Evolutionary conservation across 2,329 filamentous ascomycete genomes (phyloP).

Genomic region (Paecilomyces fulvus): DNA sequence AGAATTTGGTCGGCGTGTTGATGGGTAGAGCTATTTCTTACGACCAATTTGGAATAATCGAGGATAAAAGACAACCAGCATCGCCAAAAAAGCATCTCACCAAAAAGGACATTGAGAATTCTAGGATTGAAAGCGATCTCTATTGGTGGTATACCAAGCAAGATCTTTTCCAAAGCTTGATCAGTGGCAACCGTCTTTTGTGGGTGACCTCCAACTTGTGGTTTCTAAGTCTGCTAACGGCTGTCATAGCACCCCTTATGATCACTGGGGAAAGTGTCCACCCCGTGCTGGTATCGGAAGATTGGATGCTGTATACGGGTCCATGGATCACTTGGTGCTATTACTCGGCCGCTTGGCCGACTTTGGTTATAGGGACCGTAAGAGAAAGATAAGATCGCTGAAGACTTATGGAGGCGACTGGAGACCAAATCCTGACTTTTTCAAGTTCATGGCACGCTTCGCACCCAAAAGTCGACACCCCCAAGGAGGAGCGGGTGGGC

Average conservation of each 20-base stretch:
- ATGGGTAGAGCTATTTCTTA: conserved; percentile 52
- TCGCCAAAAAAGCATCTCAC: conserved; percentile 28
- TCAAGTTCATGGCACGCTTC: conserved; percentile 28
- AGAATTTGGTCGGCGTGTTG: conserved; percentile 49
- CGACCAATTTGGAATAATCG: conserved; percentile 47
- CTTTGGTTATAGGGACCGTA: conserved; percentile 69
- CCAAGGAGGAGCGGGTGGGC: conserved; percentile 7
- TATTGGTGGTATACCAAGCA: conserved; percentile 97
- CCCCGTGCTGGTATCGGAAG: conserved; percentile 73
- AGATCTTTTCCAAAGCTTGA: conserved; percentile 81
- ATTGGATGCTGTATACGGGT: conserved; percentile 73
- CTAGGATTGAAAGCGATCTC: conserved; percentile 73
- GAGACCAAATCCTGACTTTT: conserved; percentile 46
- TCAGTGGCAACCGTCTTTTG: conserved; percentile 80
- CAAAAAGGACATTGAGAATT: conserved; percentile 62
- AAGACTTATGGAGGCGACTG: conserved; percentile 50
- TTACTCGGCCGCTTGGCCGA: conserved; percentile 70
- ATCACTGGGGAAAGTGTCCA: conserved; percentile 76
- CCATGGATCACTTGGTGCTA: conserved; percentile 78
- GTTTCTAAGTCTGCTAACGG: conserved; percentile 6
- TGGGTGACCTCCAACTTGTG: conserved; percentile 42
- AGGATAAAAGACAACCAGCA: conserved; percentile 17
- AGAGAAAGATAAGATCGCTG: conserved; percentile 64
- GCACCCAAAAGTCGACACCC: neutral
- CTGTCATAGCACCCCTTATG: conserved; percentile 61